Evolutionary conservation across 495 filamentous ascomycete genomes (phyloP).

Genomic region (Talaromyces borbonicus): DNA sequence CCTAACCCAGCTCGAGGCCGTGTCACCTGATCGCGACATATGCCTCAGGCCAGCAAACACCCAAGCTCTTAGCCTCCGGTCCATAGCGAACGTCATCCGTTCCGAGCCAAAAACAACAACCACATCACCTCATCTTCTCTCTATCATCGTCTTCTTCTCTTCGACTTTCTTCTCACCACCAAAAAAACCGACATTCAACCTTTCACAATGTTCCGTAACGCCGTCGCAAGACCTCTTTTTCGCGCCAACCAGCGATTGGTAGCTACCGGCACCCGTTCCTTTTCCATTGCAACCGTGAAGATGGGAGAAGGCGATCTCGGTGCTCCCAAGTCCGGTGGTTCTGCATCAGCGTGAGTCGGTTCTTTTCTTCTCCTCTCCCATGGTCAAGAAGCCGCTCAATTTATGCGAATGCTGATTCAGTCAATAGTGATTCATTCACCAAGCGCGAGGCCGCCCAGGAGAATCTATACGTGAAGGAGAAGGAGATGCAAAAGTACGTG

Average conservation of each 20-base stretch:
- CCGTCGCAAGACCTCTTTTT: constrained; percentile 46
- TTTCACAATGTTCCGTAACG: constrained; percentile 56
- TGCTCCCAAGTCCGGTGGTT: constrained; percentile 38
- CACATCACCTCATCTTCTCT: not conserved
- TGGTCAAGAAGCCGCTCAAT: not conserved
- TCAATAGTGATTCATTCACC: constrained; percentile 75
- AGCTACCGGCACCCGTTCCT: constrained; percentile 47
- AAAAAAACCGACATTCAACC: not conserved
- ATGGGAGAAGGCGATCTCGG: constrained; percentile 65
- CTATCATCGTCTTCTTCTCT: not conserved
- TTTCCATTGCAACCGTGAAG: constrained; percentile 51
- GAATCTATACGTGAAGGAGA: constrained; percentile 68
- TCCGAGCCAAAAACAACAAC: not conserved
- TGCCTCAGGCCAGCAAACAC: not conserved
- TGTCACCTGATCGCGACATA: not conserved
- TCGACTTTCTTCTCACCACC: not conserved
- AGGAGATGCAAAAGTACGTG: constrained; percentile 71
- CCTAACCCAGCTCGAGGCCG: no score
- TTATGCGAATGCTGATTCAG: no score
- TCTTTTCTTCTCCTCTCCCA: not conserved
- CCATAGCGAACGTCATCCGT: not conserved
- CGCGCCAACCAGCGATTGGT: constrained; percentile 37
- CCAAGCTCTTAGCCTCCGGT: not conserved
- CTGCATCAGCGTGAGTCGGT: constrained; percentile 23
- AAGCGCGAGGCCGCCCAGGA: constrained; percentile 84